Conservation (phyloP, 495 filamentous ascomycete species). For the Daldinia bambusicola region DNA sequence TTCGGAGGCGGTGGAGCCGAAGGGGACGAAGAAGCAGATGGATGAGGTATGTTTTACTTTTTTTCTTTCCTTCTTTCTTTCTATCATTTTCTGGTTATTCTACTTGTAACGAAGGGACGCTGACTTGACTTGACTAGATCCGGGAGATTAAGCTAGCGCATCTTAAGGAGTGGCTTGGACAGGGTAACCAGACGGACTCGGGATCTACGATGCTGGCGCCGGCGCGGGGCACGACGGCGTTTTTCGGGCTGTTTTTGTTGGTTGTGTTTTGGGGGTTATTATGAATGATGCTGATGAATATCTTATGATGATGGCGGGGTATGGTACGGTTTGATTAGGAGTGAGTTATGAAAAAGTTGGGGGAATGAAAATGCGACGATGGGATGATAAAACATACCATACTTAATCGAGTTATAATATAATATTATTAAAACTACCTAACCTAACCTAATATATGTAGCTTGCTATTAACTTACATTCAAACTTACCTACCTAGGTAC, state of each 20-base stretch:
- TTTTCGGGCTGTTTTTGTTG: constrained; percentile 9
- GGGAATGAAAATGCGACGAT: neutral
- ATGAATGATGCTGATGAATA: neutral
- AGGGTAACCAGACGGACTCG: constrained; percentile 21
- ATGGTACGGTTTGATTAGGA: neutral
- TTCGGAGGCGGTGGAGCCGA: constrained; percentile 31
- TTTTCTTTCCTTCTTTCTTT: neutral
- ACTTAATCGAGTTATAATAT: too few species aligned
- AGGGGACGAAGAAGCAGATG: constrained; percentile 30
- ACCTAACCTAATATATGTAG: too few species aligned
- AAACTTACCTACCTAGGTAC: neutral
- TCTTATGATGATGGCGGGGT: neutral
- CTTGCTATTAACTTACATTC: neutral
- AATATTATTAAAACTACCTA: too few species aligned
- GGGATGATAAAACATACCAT: too few species aligned
- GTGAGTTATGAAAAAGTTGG: neutral
- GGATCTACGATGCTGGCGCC: constrained; percentile 1
- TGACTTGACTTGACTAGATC: constrained; percentile 18
- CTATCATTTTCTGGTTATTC: neutral
- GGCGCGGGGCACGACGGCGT: neutral
- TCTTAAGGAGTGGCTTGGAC: constrained; percentile 36
- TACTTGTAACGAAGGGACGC: neutral
- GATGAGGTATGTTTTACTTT: constrained; percentile 23
- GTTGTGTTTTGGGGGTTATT: constrained; percentile 3
- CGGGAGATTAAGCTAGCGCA: constrained; percentile 33